Evolutionary conservation across 306 rosid genomes (phyloP), one percentile per base, ranked within the genome.

Genomic region (Pterocarpus macrocarpus): DNA sequence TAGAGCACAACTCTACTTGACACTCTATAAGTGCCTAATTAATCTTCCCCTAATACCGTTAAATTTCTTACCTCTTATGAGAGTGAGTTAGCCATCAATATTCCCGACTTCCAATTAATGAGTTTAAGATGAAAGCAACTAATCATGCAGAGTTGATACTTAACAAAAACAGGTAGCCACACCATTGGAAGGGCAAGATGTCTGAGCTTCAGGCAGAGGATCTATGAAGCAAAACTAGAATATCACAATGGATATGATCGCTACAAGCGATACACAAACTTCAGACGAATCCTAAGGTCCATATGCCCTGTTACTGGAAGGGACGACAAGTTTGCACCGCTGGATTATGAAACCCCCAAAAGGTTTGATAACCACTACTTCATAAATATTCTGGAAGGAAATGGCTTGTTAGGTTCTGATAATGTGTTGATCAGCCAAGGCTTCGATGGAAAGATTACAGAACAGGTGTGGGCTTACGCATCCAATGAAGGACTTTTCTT

Each of bases 101-200:
- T 1, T 22, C 28, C 28, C 28, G 28, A 22, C 28, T 22, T 22
- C 28, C 28, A 22, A 22, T 22, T 22, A 22, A 22, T 22, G 28
- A 22, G 28, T 22, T 22, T 22, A 12, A 17, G 45, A 35, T 8
- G 41, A 55, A 44, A 30, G 4, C 62, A n/a, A 11, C 47, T 9
- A 55, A 44, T 63, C 36, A 22, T 1, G 15, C 34, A 28, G 3
- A 69, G 13, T 69, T 32, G 16, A 14, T 58, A 13, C 38, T 58
- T 39, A 2, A 66, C 14, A 65, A 49, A 61, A 50, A 38, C 82
- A 92, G 98, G 97, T 39, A 88, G 99, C 81, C 99, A 95, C 82
- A 93, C 99, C 38, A 86, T 95, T 22, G 99, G 99, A 80, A 88
- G 86, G 81, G 97, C 97, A 74, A 91, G 92, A 69, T 95, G 99